A percentile compares a stretch with the other conserved stretches of the same genome.
Conservation (phyloP, 495 filamentous ascomycete species). For the Penicillium macrosclerotiorum region DNA sequence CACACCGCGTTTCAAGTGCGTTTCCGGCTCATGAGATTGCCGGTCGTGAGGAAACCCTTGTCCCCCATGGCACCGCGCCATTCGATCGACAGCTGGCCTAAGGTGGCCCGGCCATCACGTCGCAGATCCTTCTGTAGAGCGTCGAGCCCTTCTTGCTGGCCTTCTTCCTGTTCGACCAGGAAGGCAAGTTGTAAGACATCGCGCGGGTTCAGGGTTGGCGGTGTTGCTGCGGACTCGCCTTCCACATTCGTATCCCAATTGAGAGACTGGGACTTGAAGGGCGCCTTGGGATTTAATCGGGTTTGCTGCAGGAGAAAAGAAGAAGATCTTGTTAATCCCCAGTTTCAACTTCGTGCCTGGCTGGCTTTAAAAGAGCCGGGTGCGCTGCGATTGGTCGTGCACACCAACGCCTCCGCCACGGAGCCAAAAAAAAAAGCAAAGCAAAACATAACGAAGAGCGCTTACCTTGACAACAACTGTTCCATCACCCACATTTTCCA, state of each 20-base stretch:
- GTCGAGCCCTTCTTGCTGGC: constrained; percentile 47
- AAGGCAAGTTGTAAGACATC: constrained; percentile 94
- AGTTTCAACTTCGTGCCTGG: neutral
- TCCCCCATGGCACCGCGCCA: constrained; percentile 93
- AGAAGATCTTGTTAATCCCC: constrained; percentile 1
- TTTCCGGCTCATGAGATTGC: constrained; percentile 68
- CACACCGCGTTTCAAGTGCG: constrained; percentile 38
- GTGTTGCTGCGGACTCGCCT: constrained; percentile 24
- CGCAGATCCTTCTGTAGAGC: constrained; percentile 48
- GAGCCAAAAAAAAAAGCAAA: neutral
- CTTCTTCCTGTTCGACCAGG: constrained; percentile 66
- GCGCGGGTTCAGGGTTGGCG: constrained; percentile 73
- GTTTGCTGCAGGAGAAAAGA: constrained; percentile 43
- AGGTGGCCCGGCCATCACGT: constrained; percentile 59
- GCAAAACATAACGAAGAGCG: neutral
- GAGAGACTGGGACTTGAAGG: constrained; percentile 55
- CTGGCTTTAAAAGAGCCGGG: too few relatives aligned
- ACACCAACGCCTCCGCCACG: too few relatives aligned
- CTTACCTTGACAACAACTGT: constrained; percentile 44
- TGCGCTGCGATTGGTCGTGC: too few relatives aligned
- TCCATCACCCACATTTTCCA: constrained; percentile 80
- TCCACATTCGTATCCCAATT: constrained; percentile 53
- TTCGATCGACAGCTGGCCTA: constrained; percentile 81
- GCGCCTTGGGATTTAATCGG: constrained; percentile 50
- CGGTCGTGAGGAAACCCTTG: constrained; percentile 80